Evolutionary conservation across 768 basidiomycete genomes (phyloP).

Genomic region (Kwoniella dejecticola): DNA sequence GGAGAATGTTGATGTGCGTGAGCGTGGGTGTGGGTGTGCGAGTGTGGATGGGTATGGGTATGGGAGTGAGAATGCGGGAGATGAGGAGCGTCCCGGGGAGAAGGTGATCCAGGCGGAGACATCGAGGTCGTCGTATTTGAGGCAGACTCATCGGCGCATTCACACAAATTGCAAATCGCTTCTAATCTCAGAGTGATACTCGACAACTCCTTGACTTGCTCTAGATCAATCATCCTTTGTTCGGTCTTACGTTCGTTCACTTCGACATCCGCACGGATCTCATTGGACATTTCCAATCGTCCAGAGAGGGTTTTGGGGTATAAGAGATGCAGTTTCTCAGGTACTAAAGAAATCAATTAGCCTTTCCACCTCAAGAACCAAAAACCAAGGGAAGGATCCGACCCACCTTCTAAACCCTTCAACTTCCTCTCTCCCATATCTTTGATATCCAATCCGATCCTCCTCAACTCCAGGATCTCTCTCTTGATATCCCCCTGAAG

Average conservation of each 20-base stretch:
- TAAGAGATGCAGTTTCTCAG: constrained; percentile 80
- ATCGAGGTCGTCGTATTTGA: constrained; percentile 24
- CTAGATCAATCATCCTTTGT: constrained; percentile 57
- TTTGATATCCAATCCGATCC: constrained; percentile 69
- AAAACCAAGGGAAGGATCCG: neutral
- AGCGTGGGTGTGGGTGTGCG: neutral
- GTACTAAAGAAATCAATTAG: constrained; percentile 59
- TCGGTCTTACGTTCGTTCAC: constrained; percentile 37
- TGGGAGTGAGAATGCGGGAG: constrained; percentile 47
- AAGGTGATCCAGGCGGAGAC: constrained; percentile 53
- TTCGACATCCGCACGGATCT: constrained; percentile 52
- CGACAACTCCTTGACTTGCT: constrained; percentile 73
- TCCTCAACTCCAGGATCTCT: constrained; percentile 71
- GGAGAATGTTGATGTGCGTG: neutral
- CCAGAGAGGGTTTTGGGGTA: constrained; percentile 75
- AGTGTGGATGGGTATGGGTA: constrained; percentile 35
- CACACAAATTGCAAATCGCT: constrained; percentile 59
- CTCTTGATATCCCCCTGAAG: constrained; percentile 54
- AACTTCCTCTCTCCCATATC: constrained; percentile 87
- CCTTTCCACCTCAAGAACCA: neutral
- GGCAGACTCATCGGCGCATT: too few species aligned
- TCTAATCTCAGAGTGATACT: constrained; percentile 76
- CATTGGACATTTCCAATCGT: constrained; percentile 63
- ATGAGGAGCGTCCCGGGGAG: too few species aligned
- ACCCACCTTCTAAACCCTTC: constrained; percentile 77